Evolutionary conservation across 2,329 filamentous ascomycete genomes (phyloP), one percentile per base, ranked within the genome.

Genomic region (Pseudogymnoascus destructans): DNA sequence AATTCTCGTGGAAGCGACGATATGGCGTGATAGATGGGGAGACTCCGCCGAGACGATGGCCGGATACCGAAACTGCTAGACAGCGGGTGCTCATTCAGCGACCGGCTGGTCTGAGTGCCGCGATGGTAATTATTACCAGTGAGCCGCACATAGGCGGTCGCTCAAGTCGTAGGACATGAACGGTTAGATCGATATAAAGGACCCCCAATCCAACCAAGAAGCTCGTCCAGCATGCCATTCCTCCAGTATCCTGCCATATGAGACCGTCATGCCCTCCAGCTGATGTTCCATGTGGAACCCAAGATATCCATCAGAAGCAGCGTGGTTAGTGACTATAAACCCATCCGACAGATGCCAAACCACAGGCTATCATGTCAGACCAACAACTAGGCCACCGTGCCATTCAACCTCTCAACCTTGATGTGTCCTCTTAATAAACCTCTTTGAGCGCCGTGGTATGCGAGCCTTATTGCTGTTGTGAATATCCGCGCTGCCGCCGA

Each of bases 321-420:
- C 19, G 46, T 30, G 46, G 46, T 52, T 52, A 52, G 46, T 52
- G 46, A 52, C 46, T 52, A 52, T 52, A 15, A 19, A 52, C 23
- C 46, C 25, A 30, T 52, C 46, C 46, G 21, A 7, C 25, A 52
- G 46, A 52, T n/a, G 46, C 25, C 46, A 52, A 49, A 30, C 25
- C 46, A 52, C 25, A 15, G 25, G 9, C 8, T 25, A 30, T 32
- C 40, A 25, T 5, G 23, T 23, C 42, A 27, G 25, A 52, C 13
- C 25, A 52, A 52, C n/a, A 32, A 32, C n/a, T 30, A 19, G 46
- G 5, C n/a, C 46, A 25, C 46, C 25, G 1, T 30, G 15, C 46
- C 46, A 19, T 30, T 27, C 25, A 32, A 30, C 46, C 46, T 13
- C 10, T 52, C 23, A 17, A 52, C 23, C 25, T n/a, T 13, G n/a